phyloP scores from a whole-genome alignment of 495 filamentous ascomycete genomes.

The Aspergillus hancockii region DNA sequence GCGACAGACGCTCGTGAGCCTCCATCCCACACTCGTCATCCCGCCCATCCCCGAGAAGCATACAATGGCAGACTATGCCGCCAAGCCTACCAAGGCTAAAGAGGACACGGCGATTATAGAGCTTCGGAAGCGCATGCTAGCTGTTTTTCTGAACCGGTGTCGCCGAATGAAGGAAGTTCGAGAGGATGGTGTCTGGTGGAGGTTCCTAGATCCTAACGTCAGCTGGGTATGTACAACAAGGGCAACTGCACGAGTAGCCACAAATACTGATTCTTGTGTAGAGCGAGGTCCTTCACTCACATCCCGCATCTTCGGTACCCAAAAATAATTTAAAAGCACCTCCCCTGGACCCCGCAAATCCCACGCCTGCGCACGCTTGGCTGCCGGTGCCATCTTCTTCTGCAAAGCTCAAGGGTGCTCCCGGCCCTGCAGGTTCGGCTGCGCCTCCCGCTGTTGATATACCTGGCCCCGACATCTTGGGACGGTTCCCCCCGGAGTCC shows the following conservation, averaged over 20 bases:
- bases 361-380: slow-evolving; percentile 82
- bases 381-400: slow-evolving; percentile 83
- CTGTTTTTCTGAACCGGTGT: slow-evolving; percentile 92
- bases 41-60: slow-evolving; percentile 98
- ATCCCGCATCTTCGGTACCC: slow-evolving; percentile 86
- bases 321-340: slow-evolving; percentile 93
- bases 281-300: slow-evolving; percentile 89
- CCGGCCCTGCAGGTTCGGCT: slow-evolving; percentile 47
- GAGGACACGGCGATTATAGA: slow-evolving; percentile 97
- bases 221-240: slow-evolving; percentile 74
- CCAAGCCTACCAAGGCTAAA: slow-evolving; percentile 95
- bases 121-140: slow-evolving; percentile 90
- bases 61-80: slow-evolving; percentile 96
- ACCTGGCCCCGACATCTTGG: slow-evolving; percentile 66
- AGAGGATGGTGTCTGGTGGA: slow-evolving; percentile 95
- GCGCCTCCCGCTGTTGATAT: slow-evolving; percentile 57
- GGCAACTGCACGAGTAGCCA: not conserved
- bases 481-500: slow-evolving; percentile 80
- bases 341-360: slow-evolving; percentile 88
- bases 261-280: slow-evolving; percentile 44
- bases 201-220: slow-evolving; percentile 94
- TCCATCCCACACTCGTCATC: slow-evolving; percentile 93
- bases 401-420: slow-evolving; percentile 73
- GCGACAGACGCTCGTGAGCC: slow-evolving; percentile 78
- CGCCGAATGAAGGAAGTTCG: slow-evolving; percentile 88